Percentiles rank a stretch among this genome's conserved stretches.
Conservation (phyloP, 768 basidiomycete species). For the Strobilomyces dryophilus region DNA sequence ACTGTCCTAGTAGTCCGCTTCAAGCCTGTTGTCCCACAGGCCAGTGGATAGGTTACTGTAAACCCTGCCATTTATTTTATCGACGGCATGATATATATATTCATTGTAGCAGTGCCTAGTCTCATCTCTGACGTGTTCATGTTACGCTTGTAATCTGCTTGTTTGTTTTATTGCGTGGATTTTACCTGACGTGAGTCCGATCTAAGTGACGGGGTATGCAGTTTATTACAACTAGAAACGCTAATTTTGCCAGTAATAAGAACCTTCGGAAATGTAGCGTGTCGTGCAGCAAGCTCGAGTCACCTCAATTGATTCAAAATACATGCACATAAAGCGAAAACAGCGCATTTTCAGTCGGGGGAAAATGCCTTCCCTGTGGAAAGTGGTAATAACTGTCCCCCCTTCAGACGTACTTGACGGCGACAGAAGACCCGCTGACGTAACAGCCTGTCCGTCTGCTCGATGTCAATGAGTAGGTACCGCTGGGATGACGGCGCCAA, state of each 20-base stretch:
- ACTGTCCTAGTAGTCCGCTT: constrained; percentile 88
- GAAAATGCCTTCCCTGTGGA: neutral
- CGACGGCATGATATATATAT: neutral
- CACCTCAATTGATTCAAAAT: no score
- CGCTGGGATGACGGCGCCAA: constrained; percentile 12
- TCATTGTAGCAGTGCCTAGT: constrained; percentile 7
- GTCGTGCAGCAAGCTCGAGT: no score
- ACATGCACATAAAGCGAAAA: neutral
- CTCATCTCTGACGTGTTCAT: neutral
- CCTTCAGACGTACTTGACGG: constrained; percentile 8
- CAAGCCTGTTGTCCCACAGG: constrained; percentile 35
- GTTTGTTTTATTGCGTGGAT: constrained; percentile 1
- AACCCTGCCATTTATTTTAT: constrained; percentile 1
- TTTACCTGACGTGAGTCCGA: neutral
- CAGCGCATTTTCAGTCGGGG: neutral
- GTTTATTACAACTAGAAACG: neutral
- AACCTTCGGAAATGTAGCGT: neutral
- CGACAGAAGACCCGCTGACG: constrained; percentile 1
- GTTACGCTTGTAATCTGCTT: constrained; percentile 2
- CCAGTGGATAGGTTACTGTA: constrained; percentile 10
- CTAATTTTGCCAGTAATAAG: neutral
- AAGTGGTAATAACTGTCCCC: neutral
- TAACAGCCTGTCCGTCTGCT: constrained; percentile 8
- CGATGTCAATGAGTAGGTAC: constrained; percentile 11
- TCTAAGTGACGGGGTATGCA: neutral